These are phyloP conservation scores for Irpex sp. DNA, from an alignment of 1,284 basidiomycete species.

Conservation along the genomic window DNA sequence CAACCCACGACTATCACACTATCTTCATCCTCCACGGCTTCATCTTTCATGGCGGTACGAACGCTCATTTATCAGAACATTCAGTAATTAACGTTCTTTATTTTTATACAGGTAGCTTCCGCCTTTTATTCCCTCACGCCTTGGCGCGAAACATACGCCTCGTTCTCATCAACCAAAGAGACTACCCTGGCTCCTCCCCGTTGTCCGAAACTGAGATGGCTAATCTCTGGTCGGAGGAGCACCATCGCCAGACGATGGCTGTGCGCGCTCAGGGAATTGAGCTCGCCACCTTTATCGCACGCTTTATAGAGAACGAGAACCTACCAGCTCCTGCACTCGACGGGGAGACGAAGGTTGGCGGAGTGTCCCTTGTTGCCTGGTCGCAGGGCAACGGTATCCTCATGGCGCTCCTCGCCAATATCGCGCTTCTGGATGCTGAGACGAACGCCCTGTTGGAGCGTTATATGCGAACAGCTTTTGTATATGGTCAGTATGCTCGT, in stretches of 20 bases:
- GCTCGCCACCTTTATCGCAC: neutral
- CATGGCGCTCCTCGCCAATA: neutral
- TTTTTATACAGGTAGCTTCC: slow-evolving; percentile 1
- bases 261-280: neutral
- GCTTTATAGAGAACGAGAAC: neutral
- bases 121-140: neutral
- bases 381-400: neutral
- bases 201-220: slow-evolving; percentile 1
- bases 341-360: neutral
- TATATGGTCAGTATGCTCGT: too few species aligned
- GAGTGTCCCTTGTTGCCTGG: neutral
- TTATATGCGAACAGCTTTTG: neutral
- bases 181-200: slow-evolving; percentile 5
- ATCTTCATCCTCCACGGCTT: slow-evolving; percentile 5
- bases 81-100: slow-evolving; percentile 39
- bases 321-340: neutral
- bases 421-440: neutral
- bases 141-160: slow-evolving; percentile 2
- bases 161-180: slow-evolving; percentile 4
- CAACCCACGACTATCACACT: neutral
- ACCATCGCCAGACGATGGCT: neutral
- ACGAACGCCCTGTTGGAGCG: neutral
- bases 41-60: slow-evolving; percentile 6
- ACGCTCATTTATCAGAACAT: neutral
- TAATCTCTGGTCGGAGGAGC: neutral